These are phyloP conservation scores for Fusarium sp. DNA, from an alignment of 2,329 filamentous ascomycete species.

Conservation along the genomic window DNA sequence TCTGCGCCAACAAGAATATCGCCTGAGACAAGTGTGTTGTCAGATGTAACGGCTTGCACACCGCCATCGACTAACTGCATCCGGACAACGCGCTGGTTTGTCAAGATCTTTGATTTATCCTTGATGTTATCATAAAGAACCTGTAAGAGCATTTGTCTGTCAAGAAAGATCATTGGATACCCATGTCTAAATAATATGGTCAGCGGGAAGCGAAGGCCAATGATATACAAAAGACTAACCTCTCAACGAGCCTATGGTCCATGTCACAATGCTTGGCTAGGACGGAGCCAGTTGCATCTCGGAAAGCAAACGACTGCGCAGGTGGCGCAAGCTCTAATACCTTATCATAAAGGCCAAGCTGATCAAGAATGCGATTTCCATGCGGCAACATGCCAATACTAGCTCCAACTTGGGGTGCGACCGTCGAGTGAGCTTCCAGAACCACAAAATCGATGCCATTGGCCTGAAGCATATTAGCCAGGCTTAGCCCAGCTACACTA, in stretches of 20 bases:
- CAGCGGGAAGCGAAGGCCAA: not conserved
- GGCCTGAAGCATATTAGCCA: slow-evolving; percentile 13
- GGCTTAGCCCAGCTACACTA: slow-evolving; percentile 6
- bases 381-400: slow-evolving; percentile 13
- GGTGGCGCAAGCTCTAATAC: not conserved
- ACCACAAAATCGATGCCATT: slow-evolving; percentile 7
- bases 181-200: not conserved
- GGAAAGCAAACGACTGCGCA: not conserved
- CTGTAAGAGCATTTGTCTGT: slow-evolving; percentile 5
- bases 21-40: not conserved
- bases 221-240: not conserved
- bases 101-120: slow-evolving; percentile 1
- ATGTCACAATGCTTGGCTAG: not conserved
- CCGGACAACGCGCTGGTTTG: not conserved
- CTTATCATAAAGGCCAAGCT: not conserved
- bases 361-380: slow-evolving; percentile 5
- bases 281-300: not conserved
- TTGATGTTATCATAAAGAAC: not conserved
- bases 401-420: slow-evolving; percentile 8
- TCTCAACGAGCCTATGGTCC: not conserved
- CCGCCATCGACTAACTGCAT: not conserved
- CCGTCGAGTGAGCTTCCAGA: not conserved
- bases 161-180: not conserved
- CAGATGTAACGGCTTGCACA: not conserved
- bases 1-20: slow-evolving; percentile 9